These are phyloP conservation scores for Elsinoe necatrix DNA, from an alignment of 2,329 filamentous ascomycete species.

Conservation along the genomic window DNA sequence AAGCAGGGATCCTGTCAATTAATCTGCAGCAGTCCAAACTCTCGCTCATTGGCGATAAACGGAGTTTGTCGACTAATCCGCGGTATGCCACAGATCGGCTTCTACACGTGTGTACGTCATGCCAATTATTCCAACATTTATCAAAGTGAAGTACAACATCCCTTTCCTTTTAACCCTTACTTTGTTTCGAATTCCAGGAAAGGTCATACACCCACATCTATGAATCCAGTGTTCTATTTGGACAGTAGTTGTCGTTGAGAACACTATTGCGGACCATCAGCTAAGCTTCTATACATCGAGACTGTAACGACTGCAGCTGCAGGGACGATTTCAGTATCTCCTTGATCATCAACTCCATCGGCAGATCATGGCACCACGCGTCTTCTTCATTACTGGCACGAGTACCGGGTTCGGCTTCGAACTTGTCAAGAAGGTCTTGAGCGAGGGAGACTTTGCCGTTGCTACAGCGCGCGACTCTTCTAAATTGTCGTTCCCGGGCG, in stretches of 20 bases:
- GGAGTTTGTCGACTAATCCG: neutral
- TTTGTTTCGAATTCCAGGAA: too few relatives aligned
- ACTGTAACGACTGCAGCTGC: neutral
- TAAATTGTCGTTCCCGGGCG: conserved; percentile 33
- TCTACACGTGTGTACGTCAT: neutral
- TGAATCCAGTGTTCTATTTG: neutral
- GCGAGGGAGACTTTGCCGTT: conserved; percentile 37
- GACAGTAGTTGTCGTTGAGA: neutral
- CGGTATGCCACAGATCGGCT: neutral
- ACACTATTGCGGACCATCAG: neutral
- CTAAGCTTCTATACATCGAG: neutral
- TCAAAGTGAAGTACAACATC: neutral
- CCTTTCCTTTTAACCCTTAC: neutral
- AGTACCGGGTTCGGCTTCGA: conserved; percentile 42
- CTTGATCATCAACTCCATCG: neutral
- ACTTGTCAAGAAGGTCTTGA: conserved; percentile 34
- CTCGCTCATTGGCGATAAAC: neutral
- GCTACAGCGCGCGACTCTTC: conserved; percentile 40
- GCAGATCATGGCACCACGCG: conserved; percentile 18
- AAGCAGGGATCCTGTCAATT: too few relatives aligned
- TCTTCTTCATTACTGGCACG: conserved; percentile 42
- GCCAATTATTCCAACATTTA: neutral
- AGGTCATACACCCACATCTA: too few relatives aligned
- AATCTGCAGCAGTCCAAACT: too few relatives aligned
- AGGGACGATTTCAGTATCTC: neutral